Conservation (phyloP, 2,329 filamentous ascomycete genomes). For the Plenodomus lindquistii region DNA sequence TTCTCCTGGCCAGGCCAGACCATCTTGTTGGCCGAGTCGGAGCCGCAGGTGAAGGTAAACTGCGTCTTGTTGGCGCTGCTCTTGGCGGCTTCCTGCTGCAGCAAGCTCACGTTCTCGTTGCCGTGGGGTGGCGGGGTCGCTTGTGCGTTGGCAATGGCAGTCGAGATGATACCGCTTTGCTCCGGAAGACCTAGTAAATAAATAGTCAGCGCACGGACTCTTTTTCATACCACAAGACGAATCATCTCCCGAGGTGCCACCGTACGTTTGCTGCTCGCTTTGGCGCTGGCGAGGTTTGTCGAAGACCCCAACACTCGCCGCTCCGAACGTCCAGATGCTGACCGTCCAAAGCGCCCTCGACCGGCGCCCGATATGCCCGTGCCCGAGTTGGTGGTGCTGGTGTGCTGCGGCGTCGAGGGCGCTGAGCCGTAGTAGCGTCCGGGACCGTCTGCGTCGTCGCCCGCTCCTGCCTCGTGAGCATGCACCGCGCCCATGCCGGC, state of each 20-base stretch:
- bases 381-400: constrained; percentile 42
- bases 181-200: constrained; percentile 43
- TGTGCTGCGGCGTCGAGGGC: constrained; percentile 55
- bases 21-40: constrained; percentile 79
- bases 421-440: constrained; percentile 62
- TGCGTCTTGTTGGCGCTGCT: constrained; percentile 76
- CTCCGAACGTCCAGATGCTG: constrained; percentile 47
- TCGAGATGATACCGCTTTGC: constrained; percentile 84
- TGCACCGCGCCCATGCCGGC: constrained; percentile 64
- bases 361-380: constrained; percentile 83
- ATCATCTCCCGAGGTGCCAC: constrained; percentile 34
- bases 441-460: constrained; percentile 51
- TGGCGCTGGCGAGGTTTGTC: constrained; percentile 49
- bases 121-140: constrained; percentile 57
- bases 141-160: constrained; percentile 81
- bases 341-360: constrained; percentile 78
- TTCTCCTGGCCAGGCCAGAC: constrained; percentile 70
- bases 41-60: constrained; percentile 96
- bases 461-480: constrained; percentile 48
- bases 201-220: constrained; percentile 44
- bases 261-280: constrained; percentile 47
- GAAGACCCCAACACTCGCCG: constrained; percentile 50
- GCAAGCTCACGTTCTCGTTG: constrained; percentile 77
- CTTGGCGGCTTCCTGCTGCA: constrained; percentile 69
- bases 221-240: constrained; percentile 1